Base-by-base conservation (phyloP, 2,329 filamentous ascomycete species). In the Trichoderma simmonsii region DNA sequence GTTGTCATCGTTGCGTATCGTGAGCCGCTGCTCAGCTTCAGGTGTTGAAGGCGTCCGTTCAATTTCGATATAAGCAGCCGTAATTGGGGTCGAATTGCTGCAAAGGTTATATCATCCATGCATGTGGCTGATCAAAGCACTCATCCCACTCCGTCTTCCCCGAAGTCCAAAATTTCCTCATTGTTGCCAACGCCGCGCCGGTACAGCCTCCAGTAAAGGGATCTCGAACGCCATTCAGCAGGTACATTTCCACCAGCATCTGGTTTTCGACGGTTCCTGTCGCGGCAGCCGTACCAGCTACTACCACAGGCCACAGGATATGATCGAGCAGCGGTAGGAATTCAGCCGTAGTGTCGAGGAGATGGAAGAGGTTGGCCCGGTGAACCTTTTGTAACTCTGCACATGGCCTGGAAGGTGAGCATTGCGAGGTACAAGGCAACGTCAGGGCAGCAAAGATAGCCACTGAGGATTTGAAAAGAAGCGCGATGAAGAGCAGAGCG, bases 111-210 rank as follows among this genome's bases (percentile, higher is more conserved):
- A 71, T 71, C 68, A 71, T 64, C 68, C 68, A 71, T n/a, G 66
- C 71, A 26, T 70, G 64, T 11, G 67, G 71, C 34, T 60, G 28
- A 15, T 72, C 60, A 61, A 72, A 72, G 28, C 71, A 72, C 7
- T 72, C 71, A 43, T 72, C 71, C 71, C 71, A 72, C 14, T 26
- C 24, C 36, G 51, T 71, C 67, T 60, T 72, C 4, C 71, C 67
- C 24, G 71, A 71, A 15, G 9, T 12, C 71, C 71, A 72, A n/a
- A 72, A 72, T 6, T 30, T 71, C 61, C 60, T 57, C 67, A 72
- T 60, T 24, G 60, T 65, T 18, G 59, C 60, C 59, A 71, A 18
- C 21, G 71, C 67, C 2, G 36, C 36, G 2, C 48, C 24, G 21
- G 71, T 70, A 3, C 48, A 61, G 4, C 56, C 59, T 12, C 68